Conservation (phyloP, 2,329 filamentous ascomycete species). For the Fusarium illudens region DNA sequence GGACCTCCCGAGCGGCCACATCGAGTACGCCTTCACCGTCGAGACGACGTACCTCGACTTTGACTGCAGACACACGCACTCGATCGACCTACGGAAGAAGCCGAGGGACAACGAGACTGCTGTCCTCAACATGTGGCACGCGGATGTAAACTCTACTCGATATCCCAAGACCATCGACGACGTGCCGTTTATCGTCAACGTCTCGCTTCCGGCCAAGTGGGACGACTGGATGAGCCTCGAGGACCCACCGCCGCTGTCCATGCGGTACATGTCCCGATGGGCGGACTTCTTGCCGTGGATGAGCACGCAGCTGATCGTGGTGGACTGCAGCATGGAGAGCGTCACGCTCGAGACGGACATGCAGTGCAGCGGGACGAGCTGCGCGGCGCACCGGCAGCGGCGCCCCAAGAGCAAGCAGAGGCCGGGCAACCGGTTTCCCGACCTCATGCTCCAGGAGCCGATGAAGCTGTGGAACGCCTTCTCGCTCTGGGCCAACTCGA, state of each 20-base stretch:
- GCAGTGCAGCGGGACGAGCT: neutral
- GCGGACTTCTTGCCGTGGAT: neutral
- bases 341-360: conserved; percentile 1
- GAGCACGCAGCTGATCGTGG: neutral
- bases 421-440: neutral
- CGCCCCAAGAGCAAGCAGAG: neutral
- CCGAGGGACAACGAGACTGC: neutral
- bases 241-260: neutral
- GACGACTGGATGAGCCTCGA: conserved; percentile 1
- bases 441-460: neutral
- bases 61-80: conserved; percentile 3
- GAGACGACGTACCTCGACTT: conserved; percentile 16
- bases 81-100: neutral
- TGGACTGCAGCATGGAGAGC: neutral
- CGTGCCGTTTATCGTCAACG: neutral
- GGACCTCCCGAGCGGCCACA: neutral
- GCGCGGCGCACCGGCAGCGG: neutral
- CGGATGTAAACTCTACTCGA: neutral
- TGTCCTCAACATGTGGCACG: neutral
- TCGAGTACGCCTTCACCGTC: neutral
- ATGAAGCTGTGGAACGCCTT: neutral
- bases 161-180: neutral
- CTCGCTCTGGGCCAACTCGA: neutral
- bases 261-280: neutral
- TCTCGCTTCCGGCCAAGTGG: neutral